Evolutionary conservation across 768 basidiomycete species (phyloP).

Genomic region (Tricholomella constricta): DNA sequence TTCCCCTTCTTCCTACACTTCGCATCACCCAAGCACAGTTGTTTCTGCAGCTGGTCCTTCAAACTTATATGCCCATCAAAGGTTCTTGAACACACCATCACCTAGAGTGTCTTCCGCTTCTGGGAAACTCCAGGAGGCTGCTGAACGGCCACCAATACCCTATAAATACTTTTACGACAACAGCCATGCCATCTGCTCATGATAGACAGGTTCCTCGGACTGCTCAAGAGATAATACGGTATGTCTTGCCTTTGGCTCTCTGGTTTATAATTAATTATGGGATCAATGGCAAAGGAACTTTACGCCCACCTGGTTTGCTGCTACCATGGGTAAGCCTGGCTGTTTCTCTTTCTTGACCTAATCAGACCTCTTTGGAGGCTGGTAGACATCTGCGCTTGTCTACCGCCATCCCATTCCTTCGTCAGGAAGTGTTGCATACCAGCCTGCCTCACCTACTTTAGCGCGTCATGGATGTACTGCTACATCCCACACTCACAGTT

Average conservation of each 20-base stretch:
- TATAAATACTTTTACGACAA: neutral
- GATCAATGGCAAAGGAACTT: constrained; percentile 32
- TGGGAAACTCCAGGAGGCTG: neutral
- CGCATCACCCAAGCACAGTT: neutral
- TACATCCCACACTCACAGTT: constrained; percentile 6
- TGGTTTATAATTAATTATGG: neutral
- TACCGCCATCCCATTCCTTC: no score
- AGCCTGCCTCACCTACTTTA: no score
- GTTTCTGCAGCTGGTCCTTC: neutral
- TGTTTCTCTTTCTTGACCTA: neutral
- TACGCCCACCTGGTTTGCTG: constrained; percentile 45
- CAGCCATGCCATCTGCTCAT: neutral
- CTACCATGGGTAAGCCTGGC: constrained; percentile 47
- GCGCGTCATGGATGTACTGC: no score
- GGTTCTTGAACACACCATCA: neutral
- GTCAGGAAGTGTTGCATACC: no score
- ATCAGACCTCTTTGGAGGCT: neutral
- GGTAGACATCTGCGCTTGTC: neutral
- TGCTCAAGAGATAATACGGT: constrained; percentile 7
- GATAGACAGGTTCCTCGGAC: neutral
- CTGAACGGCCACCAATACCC: constrained; percentile 1
- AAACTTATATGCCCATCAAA: neutral
- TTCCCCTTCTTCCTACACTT: no score
- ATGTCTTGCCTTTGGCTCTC: constrained; percentile 1
- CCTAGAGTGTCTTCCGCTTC: neutral